These are phyloP conservation scores for Hypericum perforatum DNA, from an alignment of 345 rosid genomes.

Conservation along the genomic window DNA sequence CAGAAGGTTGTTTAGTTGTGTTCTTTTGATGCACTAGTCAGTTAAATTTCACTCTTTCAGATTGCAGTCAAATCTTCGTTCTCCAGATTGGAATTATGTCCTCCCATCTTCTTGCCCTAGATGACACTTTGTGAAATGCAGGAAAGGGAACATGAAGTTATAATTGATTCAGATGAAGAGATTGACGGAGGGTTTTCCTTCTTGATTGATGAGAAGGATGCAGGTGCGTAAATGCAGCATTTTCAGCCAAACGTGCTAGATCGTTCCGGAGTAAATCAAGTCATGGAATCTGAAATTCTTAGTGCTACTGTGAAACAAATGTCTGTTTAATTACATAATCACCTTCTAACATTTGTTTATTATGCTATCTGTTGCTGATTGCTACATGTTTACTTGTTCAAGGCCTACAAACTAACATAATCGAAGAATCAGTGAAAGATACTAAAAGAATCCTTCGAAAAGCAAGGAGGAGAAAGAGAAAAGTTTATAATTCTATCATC, in stretches of 20 bases:
- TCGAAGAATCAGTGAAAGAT: slow-evolving; percentile 50
- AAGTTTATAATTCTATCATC: slow-evolving; percentile 42
- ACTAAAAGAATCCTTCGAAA: slow-evolving; percentile 50
- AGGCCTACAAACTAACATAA: slow-evolving; percentile 17
- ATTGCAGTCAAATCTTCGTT: background rate
- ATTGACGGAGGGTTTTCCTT: slow-evolving; percentile 60
- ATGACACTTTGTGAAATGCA: slow-evolving; percentile 23
- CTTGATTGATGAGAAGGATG: slow-evolving; percentile 47
- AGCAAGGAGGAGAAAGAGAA: slow-evolving; percentile 79
- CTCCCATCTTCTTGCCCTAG: background rate
- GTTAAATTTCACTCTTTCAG: too few species aligned
- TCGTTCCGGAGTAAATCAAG: too few species aligned
- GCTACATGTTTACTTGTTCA: slow-evolving; percentile 3
- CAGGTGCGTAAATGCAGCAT: slow-evolving; percentile 27
- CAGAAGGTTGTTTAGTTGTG: too few species aligned
- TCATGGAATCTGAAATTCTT: too few species aligned
- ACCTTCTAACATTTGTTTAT: background rate
- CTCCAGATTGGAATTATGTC: background rate
- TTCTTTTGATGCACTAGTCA: too few species aligned
- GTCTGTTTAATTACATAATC: too few species aligned
- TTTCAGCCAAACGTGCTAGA: too few species aligned
- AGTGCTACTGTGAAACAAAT: background rate
- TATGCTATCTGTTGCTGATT: background rate
- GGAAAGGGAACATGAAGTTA: slow-evolving; percentile 30
- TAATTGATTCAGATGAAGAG: slow-evolving; percentile 74